Base-by-base conservation (phyloP, 2,329 filamentous ascomycete genomes). In the Ascosphaera apis region DNA sequence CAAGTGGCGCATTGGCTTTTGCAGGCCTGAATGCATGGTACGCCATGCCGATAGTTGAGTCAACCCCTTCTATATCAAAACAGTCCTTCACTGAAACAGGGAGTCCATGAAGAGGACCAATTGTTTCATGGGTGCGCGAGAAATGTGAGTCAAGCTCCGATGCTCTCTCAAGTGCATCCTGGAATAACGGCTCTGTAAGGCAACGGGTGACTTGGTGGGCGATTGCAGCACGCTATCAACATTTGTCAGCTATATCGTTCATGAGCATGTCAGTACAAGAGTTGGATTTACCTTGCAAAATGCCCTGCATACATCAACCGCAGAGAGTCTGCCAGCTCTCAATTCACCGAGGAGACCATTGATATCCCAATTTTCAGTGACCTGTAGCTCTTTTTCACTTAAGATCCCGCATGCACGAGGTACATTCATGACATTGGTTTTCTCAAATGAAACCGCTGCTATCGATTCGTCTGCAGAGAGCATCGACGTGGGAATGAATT, bases 101-200 rank as follows among this genome's bases (percentile, higher is more conserved):
- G 0, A 76, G 54, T 4, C 72, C 71, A 45, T 76, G 70, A 0
- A 77, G 55, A 1, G 71, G 69, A 0, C 71, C 72, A 2, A 66
- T 46, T 1, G 62, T 53, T 34, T 48, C 52, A 1, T 54, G 55
- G 16, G 52, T 54, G 28, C 41, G 48, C n/a, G 41, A 37, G 15
- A 57, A 39, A 40, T 66, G 54, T 0, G 51, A 48, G 37, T 70
- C 67, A 0, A 69, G 55, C 15, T 55, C 44, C n/a, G 52, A 47
- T 0, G 65, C 66, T 9, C 55, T 54, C n/a, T 53, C 38, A 0
- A 70, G 28, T 1, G 67, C 68, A 6, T 55, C 45, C 2, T 58
- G 52, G 43, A 67, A 65, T 33, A 67, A 58, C 18, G 63, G 60
- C 37, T 72, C 66, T 0, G 61, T 62, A 2, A 68, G 45, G 33